phyloP scores from a whole-genome alignment of 306 rosid genomes.

The Biancaea sappan region DNA sequence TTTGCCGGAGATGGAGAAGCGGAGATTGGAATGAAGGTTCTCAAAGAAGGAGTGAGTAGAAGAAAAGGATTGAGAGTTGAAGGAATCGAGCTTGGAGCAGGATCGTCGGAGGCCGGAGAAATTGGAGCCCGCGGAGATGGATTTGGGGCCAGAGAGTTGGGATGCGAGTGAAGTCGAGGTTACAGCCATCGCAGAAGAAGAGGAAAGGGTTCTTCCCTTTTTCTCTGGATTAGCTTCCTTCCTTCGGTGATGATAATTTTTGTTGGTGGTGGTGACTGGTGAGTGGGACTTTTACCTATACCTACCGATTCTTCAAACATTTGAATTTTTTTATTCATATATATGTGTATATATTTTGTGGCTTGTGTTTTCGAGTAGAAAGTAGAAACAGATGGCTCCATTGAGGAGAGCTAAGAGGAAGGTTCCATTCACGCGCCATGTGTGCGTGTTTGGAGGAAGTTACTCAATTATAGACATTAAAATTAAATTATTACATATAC shows the following conservation, averaged over 20 bases:
- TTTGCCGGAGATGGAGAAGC: conserved; percentile 62
- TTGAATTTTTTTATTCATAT: too few species aligned
- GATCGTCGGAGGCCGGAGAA: conserved; percentile 63
- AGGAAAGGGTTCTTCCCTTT: background rate
- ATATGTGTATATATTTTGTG: too few species aligned
- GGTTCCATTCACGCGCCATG: background rate
- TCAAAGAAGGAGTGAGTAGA: conserved; percentile 49
- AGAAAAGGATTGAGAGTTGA: conserved; percentile 43
- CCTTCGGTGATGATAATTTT: background rate
- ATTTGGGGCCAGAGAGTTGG: conserved; percentile 57
- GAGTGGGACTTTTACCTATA: background rate
- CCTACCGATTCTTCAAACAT: background rate
- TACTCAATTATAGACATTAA: too few species aligned
- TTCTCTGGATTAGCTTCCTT: background rate
- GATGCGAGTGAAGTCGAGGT: conserved; percentile 83
- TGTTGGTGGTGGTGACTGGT: background rate
- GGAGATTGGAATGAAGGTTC: conserved; percentile 57
- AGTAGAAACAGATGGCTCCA: background rate
- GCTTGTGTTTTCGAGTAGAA: background rate
- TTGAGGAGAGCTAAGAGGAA: background rate
- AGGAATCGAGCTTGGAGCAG: conserved; percentile 48
- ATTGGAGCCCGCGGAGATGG: conserved; percentile 23
- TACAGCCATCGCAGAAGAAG: conserved; percentile 60
- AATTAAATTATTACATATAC: too few species aligned
- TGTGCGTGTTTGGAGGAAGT: too few species aligned